Base-by-base conservation (phyloP, 768 basidiomycete genomes). In the Paxillus rubicundulus region DNA sequence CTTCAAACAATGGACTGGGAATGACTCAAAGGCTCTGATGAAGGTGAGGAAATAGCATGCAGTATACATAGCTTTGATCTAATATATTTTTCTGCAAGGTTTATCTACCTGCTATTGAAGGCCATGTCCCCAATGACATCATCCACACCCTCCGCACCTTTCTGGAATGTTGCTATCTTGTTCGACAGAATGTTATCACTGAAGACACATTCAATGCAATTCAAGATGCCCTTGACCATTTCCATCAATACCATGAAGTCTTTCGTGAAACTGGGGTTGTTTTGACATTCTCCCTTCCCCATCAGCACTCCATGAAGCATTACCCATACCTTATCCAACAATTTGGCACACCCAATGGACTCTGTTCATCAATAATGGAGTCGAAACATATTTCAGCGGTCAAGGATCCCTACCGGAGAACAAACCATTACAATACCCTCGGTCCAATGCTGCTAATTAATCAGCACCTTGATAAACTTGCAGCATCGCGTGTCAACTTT, bases 261-360 rank as follows among this genome's bases (percentile, higher is more conserved):
- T 69, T 72, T 37, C 32, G 34, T 3, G 50, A 42, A 0, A 14
- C 37, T 0, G 58, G 55, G 13, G 50, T 71, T 1, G 50, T 55
- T 10, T 20, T 49, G 2, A 52, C 57, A 0, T 62, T 69, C 20
- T 65, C 59, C 1, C 58, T 72, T 0, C 73, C 70, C 0, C n/a
- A n/a, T n/a, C n/a, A n/a, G 57, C 66, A 4, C 72, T 67, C 1
- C 71, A 72, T 43, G 69, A 73, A 12, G 73, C n/a, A n/a, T n/a
- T n/a, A n/a, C n/a, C n/a, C n/a, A n/a, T n/a, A n/a, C n/a, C n/a
- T n/a, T n/a, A n/a, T n/a, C n/a, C n/a, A n/a, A n/a, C n/a, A n/a
- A n/a, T n/a, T n/a, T n/a, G n/a, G n/a, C n/a, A n/a, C n/a, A n/a
- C n/a, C n/a, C n/a, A n/a, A n/a, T n/a, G n/a, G n/a, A n/a, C n/a